Conservation (phyloP, 371 early-diverging fungal genomes). For the Mortierella sp. region DNA sequence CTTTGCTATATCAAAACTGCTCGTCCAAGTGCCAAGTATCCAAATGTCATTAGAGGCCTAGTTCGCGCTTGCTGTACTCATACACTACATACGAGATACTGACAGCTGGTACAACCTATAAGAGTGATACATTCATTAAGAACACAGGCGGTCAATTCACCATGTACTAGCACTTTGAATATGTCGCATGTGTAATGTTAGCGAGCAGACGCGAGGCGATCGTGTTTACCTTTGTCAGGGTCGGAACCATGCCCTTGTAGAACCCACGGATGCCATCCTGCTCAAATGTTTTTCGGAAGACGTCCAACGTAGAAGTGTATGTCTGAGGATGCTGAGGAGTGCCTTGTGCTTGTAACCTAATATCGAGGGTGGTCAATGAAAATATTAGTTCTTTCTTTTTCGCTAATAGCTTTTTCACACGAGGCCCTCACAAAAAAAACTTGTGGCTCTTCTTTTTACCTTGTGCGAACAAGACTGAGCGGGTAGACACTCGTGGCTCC, state of each 20-base stretch:
- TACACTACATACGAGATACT: constrained; percentile 74
- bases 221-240: constrained; percentile 72
- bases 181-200: neutral
- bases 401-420: neutral
- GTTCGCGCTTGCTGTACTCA: constrained; percentile 67
- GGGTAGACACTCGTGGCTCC: constrained; percentile 87
- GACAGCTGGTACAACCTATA: constrained; percentile 72
- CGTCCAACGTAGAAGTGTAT: constrained; percentile 79
- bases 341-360: constrained; percentile 87
- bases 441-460: too few relatives aligned
- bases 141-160: neutral
- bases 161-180: neutral
- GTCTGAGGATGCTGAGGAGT: constrained; percentile 80
- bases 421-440: neutral
- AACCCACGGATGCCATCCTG: constrained; percentile 66
- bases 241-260: constrained; percentile 79
- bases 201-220: neutral
- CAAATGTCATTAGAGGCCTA: constrained; percentile 58
- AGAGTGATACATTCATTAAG: too few relatives aligned
- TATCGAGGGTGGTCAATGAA: neutral
- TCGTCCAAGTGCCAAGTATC: too few relatives aligned
- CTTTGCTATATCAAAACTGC: neutral
- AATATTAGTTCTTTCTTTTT: neutral
- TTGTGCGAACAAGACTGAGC: constrained; percentile 78
- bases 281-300: constrained; percentile 70